A percentile compares a stretch with the other conserved stretches of the same genome.
Conservation (phyloP, 148 eudicot species). For the Silene uniflora region DNA sequence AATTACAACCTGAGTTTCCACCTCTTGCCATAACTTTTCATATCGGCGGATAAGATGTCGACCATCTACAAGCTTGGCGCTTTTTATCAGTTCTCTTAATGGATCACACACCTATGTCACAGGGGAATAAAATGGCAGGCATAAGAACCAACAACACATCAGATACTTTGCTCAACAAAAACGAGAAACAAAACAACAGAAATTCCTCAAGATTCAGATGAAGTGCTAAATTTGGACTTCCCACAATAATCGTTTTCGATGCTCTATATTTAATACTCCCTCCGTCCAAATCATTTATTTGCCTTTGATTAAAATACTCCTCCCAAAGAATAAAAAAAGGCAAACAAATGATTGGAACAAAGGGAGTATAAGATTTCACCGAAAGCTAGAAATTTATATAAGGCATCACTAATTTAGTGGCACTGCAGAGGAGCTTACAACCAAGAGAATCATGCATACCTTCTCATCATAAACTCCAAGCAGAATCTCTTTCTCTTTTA, state of each 20-base stretch:
- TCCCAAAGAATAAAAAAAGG: too few relatives aligned
- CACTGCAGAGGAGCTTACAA: background rate
- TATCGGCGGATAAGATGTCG: constrained; percentile 65
- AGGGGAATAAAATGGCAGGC: background rate
- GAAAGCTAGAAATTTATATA: background rate
- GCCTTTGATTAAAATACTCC: too few relatives aligned
- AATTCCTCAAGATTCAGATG: background rate
- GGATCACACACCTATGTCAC: constrained; percentile 57
- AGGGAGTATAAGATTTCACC: background rate
- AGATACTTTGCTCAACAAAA: too few relatives aligned
- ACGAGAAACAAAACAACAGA: too few relatives aligned
- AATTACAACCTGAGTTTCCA: constrained; percentile 69
- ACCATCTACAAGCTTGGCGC: constrained; percentile 86
- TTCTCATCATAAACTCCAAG: constrained; percentile 47
- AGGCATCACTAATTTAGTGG: background rate
- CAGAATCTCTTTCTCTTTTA: constrained; percentile 60
- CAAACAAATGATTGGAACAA: too few relatives aligned
- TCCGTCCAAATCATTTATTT: too few relatives aligned
- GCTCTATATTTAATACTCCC: background rate
- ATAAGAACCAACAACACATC: background rate
- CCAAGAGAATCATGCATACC: constrained; percentile 34
- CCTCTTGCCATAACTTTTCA: constrained; percentile 67
- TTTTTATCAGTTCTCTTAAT: constrained; percentile 48
- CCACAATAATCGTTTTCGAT: background rate
- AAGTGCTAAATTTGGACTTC: background rate